Percentiles rank a stretch among this genome's conserved stretches.
Conservation (phyloP, 2,329 filamentous ascomycete species). For the Amauroascus niger region DNA sequence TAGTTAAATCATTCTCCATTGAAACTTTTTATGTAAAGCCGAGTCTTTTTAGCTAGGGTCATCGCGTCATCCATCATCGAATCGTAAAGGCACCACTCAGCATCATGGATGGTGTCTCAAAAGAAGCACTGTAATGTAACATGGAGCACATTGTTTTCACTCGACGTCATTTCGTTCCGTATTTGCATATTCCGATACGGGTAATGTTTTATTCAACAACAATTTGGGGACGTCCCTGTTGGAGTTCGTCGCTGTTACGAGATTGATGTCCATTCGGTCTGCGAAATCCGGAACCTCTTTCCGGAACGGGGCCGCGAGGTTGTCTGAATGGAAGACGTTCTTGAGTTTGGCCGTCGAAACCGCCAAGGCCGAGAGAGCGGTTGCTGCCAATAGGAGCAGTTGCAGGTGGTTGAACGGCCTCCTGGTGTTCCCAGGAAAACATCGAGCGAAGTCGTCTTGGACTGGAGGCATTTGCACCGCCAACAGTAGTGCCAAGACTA, state of each 20-base stretch:
- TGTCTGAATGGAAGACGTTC: constrained; percentile 51
- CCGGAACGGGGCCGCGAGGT: constrained; percentile 51
- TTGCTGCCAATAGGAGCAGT: constrained; percentile 56
- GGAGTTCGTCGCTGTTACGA: constrained; percentile 55
- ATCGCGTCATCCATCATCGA: constrained; percentile 42
- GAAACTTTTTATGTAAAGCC: constrained; percentile 12
- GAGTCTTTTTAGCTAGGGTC: constrained; percentile 24
- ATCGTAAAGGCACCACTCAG: constrained; percentile 38
- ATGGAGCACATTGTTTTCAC: constrained; percentile 25
- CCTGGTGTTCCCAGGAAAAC: constrained; percentile 51
- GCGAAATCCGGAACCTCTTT: constrained; percentile 50
- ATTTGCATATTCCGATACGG: constrained; percentile 13
- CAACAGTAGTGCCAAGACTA: constrained; percentile 44
- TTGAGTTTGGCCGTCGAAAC: constrained; percentile 46
- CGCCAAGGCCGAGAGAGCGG: constrained; percentile 49
- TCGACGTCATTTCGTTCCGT: constrained; percentile 18
- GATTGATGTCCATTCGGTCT: constrained; percentile 54
- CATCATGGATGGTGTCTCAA: constrained; percentile 32
- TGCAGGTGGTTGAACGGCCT: constrained; percentile 35
- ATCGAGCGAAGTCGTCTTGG: constrained; percentile 51
- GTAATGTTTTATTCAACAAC: constrained; percentile 49
- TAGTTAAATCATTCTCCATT: constrained; percentile 13
- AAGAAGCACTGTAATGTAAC: constrained; percentile 33
- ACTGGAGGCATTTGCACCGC: constrained; percentile 42
- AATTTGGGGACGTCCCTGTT: constrained; percentile 50